phyloP scores from a whole-genome alignment of 148 eudicot species.

The Polygonum aviculare region DNA sequence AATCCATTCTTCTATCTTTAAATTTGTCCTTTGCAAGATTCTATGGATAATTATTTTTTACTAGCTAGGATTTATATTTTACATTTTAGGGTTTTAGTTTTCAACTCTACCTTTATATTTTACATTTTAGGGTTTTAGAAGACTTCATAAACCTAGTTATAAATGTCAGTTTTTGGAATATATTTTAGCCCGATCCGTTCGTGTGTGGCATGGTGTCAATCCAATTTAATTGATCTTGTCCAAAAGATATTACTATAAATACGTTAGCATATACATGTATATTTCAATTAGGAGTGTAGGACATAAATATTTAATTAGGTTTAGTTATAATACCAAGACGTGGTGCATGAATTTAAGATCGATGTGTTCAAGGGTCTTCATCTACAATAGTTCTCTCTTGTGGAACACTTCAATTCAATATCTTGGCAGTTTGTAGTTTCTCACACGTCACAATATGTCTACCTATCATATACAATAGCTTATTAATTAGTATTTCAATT shows the following conservation, averaged over 20 bases:
- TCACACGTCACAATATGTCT: not conserved
- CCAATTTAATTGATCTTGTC: not conserved
- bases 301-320: not conserved
- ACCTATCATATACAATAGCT: not conserved
- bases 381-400: not conserved
- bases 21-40: no score
- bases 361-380: not conserved
- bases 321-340: not conserved
- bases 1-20: no score
- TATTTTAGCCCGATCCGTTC: not conserved
- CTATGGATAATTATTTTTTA: no score
- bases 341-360: not conserved
- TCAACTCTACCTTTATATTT: no score
- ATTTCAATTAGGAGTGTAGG: not conserved
- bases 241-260: not conserved
- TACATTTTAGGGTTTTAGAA: no score
- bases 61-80: no score
- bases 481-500: not conserved
- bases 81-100: no score
- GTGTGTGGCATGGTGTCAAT: not conserved
- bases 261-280: not conserved
- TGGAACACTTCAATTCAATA: slow-evolving; percentile 9
- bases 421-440: not conserved
- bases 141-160: not conserved
- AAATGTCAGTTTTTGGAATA: not conserved